Evolutionary conservation across 2,329 filamentous ascomycete species (phyloP).

Genomic region (Knufia petricola): DNA sequence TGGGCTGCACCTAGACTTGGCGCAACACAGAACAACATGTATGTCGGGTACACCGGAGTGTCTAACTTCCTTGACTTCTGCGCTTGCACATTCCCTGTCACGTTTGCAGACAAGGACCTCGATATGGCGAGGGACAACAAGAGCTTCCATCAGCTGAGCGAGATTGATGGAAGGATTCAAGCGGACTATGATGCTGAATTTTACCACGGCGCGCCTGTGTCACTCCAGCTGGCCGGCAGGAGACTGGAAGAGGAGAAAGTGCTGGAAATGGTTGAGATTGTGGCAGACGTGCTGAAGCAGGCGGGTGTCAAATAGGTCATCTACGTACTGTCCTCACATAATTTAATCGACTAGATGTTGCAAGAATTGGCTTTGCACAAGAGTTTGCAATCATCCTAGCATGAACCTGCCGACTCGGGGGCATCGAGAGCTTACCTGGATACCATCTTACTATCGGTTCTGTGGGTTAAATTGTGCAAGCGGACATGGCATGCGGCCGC

Average conservation of each 20-base stretch:
- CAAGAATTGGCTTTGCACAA: no score
- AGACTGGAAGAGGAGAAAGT: constrained; percentile 28
- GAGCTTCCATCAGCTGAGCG: constrained; percentile 20
- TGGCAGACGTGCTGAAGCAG: neutral
- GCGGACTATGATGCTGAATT: constrained; percentile 25
- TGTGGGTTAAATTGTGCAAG: no score
- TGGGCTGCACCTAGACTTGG: constrained; percentile 30
- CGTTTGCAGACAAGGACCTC: constrained; percentile 20
- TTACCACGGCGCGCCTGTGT: constrained; percentile 27
- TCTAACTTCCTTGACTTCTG: constrained; percentile 23
- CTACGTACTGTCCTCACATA: no score
- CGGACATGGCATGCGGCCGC: no score
- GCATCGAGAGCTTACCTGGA: no score
- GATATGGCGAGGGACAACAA: constrained; percentile 17
- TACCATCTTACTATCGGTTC: no score
- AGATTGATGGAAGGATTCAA: constrained; percentile 25
- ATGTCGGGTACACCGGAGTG: constrained; percentile 25
- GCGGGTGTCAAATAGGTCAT: constrained; percentile 1
- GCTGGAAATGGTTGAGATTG: constrained; percentile 31
- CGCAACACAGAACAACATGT: constrained; percentile 21
- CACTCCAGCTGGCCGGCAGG: constrained; percentile 25
- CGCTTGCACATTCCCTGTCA: constrained; percentile 23
- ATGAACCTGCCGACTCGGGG: no score
- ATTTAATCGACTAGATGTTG: no score
- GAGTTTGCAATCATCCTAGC: no score